Percentiles rank a stretch among this genome's conserved stretches.
These are phyloP conservation scores for Leishmania tarentolae DNA, from an alignment of 208 protist species.

Conservation along the genomic window DNA sequence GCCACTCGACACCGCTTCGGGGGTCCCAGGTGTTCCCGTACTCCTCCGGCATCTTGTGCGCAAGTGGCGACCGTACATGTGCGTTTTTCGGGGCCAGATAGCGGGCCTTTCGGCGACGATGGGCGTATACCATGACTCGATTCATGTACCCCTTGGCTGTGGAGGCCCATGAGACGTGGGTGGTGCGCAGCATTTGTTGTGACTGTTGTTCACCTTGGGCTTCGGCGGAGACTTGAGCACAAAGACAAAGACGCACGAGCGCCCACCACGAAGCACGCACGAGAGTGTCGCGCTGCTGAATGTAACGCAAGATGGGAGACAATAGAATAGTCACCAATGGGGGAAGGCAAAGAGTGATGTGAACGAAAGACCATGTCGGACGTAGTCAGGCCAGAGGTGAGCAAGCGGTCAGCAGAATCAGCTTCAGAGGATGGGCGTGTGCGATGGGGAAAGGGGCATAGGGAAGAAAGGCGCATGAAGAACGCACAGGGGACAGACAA, in stretches of 20 bases:
- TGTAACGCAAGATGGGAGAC: background rate
- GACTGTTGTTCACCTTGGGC: background rate
- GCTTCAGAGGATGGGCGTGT: background rate
- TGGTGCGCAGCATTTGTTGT: conserved; percentile 38
- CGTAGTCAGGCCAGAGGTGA: background rate
- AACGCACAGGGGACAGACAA: background rate
- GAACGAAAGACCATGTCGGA: background rate
- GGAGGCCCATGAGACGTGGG: conserved; percentile 28
- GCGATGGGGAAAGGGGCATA: background rate
- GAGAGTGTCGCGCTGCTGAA: background rate
- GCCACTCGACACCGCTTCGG: conserved; percentile 76
- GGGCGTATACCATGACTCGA: conserved; percentile 84
- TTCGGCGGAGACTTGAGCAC: background rate
- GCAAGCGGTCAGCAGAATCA: background rate
- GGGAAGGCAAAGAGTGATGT: background rate
- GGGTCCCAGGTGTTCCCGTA: conserved; percentile 80
- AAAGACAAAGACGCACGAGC: background rate
- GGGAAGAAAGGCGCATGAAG: background rate
- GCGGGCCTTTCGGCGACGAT: conserved; percentile 60
- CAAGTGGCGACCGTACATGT: conserved; percentile 55
- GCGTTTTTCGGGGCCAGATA: conserved; percentile 60
- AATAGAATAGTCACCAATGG: background rate
- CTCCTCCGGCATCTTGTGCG: conserved; percentile 76
- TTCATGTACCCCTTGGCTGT: conserved; percentile 71
- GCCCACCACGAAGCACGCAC: background rate